Base-by-base conservation (phyloP, 2,329 filamentous ascomycete genomes). In the Cordyceps javanica region DNA sequence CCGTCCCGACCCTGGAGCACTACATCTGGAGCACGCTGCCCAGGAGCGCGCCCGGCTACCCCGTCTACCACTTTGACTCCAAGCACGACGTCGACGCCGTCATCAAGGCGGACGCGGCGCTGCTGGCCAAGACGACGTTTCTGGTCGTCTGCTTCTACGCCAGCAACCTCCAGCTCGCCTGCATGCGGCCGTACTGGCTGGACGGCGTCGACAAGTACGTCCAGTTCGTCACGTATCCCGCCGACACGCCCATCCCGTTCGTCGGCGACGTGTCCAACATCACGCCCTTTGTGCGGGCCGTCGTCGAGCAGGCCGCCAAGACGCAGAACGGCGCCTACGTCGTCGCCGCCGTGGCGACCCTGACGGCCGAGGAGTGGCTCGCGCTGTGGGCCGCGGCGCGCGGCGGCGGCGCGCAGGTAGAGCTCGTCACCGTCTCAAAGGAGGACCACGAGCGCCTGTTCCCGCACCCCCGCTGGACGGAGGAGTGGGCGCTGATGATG, bases 1-100 rank as follows among this genome's bases (percentile, higher is more conserved):
- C 63, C 8, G 73, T 67, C 0, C 14, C 62, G 0, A 70, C 72
- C 0, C 67, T 79, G 1, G 65, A 75, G 55, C 74, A 77, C 59
- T 78, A 72, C 61, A 67, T 78, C 55, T 78, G 75, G 74, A 75
- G 72, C 8, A 78, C 76, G 0, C 66, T 76, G 5, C 76, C 76
- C 1, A 69, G 70, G 36, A 68, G 68, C 5, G 59, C 60, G 0
- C 73, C 74, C 0, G 69, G 70, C 49, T 58, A 64, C 3, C 36
- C 63, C 4, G 67, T 75, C 0, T 72, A 74, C 1, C 74, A 79
- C 59, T 75, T 75, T 59, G 73, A 73, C n/a, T 70, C 66, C 60
- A 78, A 78, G 62, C 69, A 69, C 25, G 64, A 65, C 1, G 67
- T 76, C 6, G 73, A 77, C 59, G 67, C 65, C 19, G 70, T 69